phyloP scores from a whole-genome alignment of 148 eudicot genomes.

The Chenopodium album region DNA sequence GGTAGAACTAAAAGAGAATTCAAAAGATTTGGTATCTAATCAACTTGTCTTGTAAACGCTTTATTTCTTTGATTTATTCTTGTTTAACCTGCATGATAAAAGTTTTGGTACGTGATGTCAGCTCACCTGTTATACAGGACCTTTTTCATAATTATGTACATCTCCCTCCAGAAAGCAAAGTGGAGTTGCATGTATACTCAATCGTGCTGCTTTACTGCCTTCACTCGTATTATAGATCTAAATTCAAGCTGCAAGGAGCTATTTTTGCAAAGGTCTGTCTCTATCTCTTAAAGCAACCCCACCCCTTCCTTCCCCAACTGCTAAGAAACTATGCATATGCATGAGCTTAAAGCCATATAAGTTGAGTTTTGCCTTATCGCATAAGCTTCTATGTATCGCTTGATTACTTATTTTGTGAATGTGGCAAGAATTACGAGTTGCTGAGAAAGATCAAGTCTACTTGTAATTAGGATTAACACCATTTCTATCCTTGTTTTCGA shows the following conservation, averaged over 20 bases:
- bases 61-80: constrained; percentile 8
- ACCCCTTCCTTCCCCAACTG: background rate
- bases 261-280: constrained; percentile 57
- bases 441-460: background rate
- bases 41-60: constrained; percentile 8
- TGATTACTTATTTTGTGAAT: background rate
- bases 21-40: constrained; percentile 43
- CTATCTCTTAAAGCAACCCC: background rate
- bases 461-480: background rate
- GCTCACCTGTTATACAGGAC: constrained; percentile 43
- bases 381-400: background rate
- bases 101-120: constrained; percentile 15
- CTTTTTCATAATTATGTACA: constrained; percentile 71
- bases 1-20: constrained; percentile 39
- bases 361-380: background rate
- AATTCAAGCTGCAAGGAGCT: constrained; percentile 44
- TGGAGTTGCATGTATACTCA: constrained; percentile 78
- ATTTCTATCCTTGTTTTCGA: background rate
- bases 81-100: constrained; percentile 10
- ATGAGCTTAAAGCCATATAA: background rate
- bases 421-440: background rate
- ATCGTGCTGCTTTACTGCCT: constrained; percentile 70
- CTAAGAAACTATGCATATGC: background rate
- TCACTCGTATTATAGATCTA: constrained; percentile 39
- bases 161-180: constrained; percentile 55